A percentile compares a stretch with the other conserved stretches of the same genome.
These are phyloP conservation scores for Prunus yedoensis DNA, from an alignment of 331 rosid genomes.

Conservation along the genomic window DNA sequence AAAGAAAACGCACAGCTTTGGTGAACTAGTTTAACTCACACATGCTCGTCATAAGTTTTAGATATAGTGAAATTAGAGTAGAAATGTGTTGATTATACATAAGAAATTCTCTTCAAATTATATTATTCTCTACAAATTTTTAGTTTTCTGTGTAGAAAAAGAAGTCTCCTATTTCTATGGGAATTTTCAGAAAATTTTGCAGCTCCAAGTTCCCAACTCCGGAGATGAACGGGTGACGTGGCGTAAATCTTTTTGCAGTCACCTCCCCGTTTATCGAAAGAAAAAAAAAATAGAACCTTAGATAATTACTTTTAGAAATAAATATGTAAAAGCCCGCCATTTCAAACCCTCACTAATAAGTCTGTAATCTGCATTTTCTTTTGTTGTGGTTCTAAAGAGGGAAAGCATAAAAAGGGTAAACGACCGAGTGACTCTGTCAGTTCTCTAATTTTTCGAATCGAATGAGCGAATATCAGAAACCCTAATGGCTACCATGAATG, in stretches of 20 bases:
- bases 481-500: constrained; percentile 3
- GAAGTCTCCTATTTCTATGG: no score
- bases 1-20: no score
- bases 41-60: no score
- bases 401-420: not conserved
- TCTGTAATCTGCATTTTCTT: not conserved
- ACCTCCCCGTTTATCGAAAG: not conserved
- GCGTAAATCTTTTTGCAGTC: not conserved
- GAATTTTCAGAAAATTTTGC: no score
- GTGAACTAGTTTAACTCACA: no score
- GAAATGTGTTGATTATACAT: no score
- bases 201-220: no score
- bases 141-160: no score
- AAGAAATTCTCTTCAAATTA: no score
- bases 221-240: not conserved
- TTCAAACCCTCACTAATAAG: not conserved
- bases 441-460: not conserved
- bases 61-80: no score
- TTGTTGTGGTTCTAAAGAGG: not conserved
- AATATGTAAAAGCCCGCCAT: not conserved
- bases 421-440: not conserved
- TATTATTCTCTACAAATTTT: no score
- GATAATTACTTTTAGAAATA: not conserved
- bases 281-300: not conserved
- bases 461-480: not conserved